These are phyloP conservation scores for Gyromitra esculenta DNA, from an alignment of 2,329 filamentous ascomycete genomes.

Conservation along the genomic window DNA sequence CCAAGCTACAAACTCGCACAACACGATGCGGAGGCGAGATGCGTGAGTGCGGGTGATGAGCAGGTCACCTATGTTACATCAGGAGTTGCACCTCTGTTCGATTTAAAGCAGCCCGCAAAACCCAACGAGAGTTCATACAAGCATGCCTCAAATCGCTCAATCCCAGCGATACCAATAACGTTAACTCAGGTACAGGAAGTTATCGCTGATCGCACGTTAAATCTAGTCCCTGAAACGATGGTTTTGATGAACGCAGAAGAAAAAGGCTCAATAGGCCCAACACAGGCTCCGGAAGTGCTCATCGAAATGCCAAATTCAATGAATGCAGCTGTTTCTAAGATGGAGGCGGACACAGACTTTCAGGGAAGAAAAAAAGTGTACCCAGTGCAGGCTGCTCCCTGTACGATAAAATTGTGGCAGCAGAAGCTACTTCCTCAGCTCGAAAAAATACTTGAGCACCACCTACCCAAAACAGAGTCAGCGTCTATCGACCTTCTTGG, in stretches of 20 bases:
- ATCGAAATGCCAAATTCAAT: too few relatives aligned
- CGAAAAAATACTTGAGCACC: constrained; percentile 26
- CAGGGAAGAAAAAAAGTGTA: constrained; percentile 22
- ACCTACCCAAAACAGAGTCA: constrained; percentile 19
- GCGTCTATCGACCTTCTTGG: constrained; percentile 42
- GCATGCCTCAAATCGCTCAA: background rate
- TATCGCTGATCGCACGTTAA: background rate
- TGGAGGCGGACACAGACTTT: background rate
- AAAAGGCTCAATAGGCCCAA: too few relatives aligned
- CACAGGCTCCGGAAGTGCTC: too few relatives aligned
- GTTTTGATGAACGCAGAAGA: too few relatives aligned
- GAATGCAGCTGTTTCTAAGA: background rate
- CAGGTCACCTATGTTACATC: background rate
- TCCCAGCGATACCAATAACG: background rate
- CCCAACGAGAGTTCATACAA: background rate
- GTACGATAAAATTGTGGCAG: constrained; percentile 23
- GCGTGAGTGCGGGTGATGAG: background rate
- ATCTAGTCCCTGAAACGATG: too few relatives aligned
- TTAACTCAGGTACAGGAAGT: background rate
- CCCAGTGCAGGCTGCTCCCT: constrained; percentile 19
- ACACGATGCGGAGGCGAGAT: background rate
- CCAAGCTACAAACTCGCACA: background rate
- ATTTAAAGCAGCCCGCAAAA: background rate
- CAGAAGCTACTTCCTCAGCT: constrained; percentile 28
- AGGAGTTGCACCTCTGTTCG: background rate